Evolutionary conservation across 352 stramenopile species (phyloP).

Genomic region (Phytophthora pisi): DNA sequence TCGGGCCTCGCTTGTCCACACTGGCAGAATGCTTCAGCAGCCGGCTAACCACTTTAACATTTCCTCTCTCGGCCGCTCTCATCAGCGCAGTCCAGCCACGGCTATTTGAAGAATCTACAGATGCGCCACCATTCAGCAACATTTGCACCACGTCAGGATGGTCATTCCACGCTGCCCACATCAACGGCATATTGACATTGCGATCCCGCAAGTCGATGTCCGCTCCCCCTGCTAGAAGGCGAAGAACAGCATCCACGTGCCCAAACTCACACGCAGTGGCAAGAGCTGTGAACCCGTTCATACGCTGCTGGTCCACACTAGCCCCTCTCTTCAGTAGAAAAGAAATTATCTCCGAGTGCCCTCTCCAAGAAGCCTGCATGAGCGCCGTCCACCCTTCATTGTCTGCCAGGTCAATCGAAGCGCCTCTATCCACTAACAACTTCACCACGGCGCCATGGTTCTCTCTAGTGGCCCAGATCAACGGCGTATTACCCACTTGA

Average conservation of each 20-base stretch:
- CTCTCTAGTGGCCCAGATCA: too few species aligned
- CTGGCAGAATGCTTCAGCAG: not conserved
- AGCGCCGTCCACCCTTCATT: too few species aligned
- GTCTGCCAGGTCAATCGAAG: too few species aligned
- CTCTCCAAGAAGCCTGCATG: not conserved
- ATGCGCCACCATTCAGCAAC: not conserved
- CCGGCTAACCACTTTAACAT: not conserved
- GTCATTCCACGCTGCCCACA: not conserved
- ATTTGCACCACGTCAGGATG: not conserved
- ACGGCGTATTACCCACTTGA: too few species aligned
- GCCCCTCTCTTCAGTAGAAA: not conserved
- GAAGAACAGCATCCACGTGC: not conserved
- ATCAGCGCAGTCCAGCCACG: conserved; percentile 2
- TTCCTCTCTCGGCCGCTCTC: not conserved
- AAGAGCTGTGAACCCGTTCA: not conserved
- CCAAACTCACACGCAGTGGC: not conserved
- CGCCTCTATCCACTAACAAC: too few species aligned
- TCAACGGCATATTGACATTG: not conserved
- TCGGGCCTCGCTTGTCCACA: not conserved
- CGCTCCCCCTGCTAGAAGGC: not conserved
- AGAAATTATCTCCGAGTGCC: not conserved
- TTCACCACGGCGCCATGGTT: too few species aligned
- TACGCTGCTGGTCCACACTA: not conserved
- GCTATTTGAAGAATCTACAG: not conserved
- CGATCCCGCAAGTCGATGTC: not conserved